Conservation (phyloP, 1,284 basidiomycete genomes). For the Megacollybia platyphylla region DNA sequence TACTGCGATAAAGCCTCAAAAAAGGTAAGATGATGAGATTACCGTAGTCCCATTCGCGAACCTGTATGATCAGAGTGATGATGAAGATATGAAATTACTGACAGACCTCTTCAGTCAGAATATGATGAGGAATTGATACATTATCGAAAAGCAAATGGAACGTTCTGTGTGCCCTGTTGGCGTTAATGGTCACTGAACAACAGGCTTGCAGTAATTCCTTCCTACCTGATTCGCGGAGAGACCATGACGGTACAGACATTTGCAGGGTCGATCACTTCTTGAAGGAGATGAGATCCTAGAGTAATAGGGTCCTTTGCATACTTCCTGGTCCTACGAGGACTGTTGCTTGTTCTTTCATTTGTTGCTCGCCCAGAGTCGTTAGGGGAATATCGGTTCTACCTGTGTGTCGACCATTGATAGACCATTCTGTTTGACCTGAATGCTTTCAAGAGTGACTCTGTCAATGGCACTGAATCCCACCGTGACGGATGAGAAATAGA, state of each 20-base stretch:
- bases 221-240: conserved; percentile 50
- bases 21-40: not conserved
- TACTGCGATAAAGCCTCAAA: not conserved
- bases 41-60: conserved; percentile 82
- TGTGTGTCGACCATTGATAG: conserved; percentile 80
- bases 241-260: conserved; percentile 71
- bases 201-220: too few relatives aligned
- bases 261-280: conserved; percentile 71
- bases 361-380: conserved; percentile 67
- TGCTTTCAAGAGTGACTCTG: conserved; percentile 4
- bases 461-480: conserved; percentile 19
- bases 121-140: conserved; percentile 36
- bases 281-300: not conserved
- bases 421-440: conserved; percentile 89
- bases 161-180: conserved; percentile 66
- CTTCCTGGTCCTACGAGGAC: conserved; percentile 67
- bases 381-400: conserved; percentile 82
- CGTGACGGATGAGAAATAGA: conserved; percentile 69
- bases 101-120: conserved; percentile 39
- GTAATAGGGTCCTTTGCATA: conserved; percentile 23
- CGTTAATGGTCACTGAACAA: too few relatives aligned
- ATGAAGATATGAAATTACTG: not conserved
- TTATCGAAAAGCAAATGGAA: conserved; percentile 72
- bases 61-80: conserved; percentile 9
- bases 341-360: conserved; percentile 54